These are phyloP conservation scores for Suillus occidentalis DNA, from an alignment of 768 basidiomycete species.

Conservation along the genomic window DNA sequence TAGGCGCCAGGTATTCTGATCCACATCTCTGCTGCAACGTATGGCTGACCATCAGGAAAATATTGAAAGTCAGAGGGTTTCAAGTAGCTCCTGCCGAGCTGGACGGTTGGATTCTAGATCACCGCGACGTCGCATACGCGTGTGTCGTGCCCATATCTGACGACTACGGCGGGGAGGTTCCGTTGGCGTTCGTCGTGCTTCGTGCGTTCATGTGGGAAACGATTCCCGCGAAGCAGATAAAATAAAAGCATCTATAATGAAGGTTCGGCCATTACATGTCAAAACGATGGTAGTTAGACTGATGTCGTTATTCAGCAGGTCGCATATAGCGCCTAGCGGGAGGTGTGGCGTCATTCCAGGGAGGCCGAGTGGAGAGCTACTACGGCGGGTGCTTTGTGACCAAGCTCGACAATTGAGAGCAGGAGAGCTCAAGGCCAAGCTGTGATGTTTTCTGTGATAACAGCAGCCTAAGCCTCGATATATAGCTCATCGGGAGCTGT, in stretches of 20 bases:
- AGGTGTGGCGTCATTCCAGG: too few species aligned
- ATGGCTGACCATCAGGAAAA: conserved; percentile 45
- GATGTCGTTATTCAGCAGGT: conserved; percentile 42
- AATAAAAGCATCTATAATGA: conserved; percentile 47
- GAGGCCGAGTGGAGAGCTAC: too few species aligned
- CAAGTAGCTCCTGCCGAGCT: conserved; percentile 77
- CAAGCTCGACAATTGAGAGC: too few species aligned
- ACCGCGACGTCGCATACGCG: conserved; percentile 56
- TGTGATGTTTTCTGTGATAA: too few species aligned
- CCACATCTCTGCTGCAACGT: background rate
- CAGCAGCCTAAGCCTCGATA: too few species aligned
- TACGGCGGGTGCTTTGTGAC: too few species aligned
- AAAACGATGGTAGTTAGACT: conserved; percentile 1
- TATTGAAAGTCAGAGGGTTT: conserved; percentile 67
- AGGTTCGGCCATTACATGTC: conserved; percentile 34
- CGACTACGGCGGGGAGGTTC: conserved; percentile 72
- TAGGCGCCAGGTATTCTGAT: conserved; percentile 59
- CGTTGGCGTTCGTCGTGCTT: conserved; percentile 66
- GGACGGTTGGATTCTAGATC: conserved; percentile 61
- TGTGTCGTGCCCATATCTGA: conserved; percentile 70
- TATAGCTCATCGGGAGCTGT: too few species aligned
- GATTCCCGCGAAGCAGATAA: conserved; percentile 29
- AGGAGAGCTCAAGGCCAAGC: too few species aligned
- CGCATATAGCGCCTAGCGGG: conserved; percentile 50
- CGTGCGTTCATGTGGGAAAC: conserved; percentile 32